Evolutionary conservation across 768 basidiomycete genomes (phyloP).

Genomic region (Naganishia vaughanmartiniae): DNA sequence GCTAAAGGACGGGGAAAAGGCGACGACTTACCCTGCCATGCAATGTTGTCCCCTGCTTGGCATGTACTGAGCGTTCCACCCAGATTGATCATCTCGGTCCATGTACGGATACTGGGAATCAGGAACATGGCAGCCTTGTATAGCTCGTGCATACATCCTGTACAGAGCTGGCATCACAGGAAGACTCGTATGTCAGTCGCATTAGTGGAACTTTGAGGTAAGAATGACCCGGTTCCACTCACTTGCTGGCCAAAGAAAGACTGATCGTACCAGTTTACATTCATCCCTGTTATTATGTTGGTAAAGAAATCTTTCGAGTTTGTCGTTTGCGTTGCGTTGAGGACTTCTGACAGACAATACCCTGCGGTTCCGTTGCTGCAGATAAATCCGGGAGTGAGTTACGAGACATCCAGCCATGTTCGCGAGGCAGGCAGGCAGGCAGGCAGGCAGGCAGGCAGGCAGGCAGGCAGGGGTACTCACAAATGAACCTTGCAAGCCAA

Average conservation of each 20-base stretch:
- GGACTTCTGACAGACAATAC: slow-evolving; percentile 39
- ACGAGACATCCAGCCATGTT: too few relatives aligned
- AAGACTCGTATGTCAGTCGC: not conserved
- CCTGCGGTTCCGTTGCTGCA: slow-evolving; percentile 45
- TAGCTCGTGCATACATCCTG: slow-evolving; percentile 49
- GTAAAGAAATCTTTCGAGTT: slow-evolving; percentile 46
- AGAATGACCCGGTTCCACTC: not conserved
- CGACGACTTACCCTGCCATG: not conserved
- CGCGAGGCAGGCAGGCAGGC: too few relatives aligned
- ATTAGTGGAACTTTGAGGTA: not conserved
- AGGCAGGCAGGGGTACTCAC: slow-evolving; percentile 41
- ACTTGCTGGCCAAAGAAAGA: slow-evolving; percentile 36
- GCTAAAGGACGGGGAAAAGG: not conserved
- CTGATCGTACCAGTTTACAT: slow-evolving; percentile 40
- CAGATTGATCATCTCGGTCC: slow-evolving; percentile 2
- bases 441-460: too few relatives aligned
- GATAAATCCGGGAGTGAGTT: not conserved
- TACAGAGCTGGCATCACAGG: slow-evolving; percentile 36
- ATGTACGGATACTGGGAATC: slow-evolving; percentile 22
- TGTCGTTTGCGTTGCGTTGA: slow-evolving; percentile 37
- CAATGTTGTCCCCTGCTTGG: not conserved
- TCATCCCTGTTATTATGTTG: slow-evolving; percentile 39
- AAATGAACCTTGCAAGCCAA: slow-evolving; percentile 46
- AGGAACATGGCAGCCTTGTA: slow-evolving; percentile 44
- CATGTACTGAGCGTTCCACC: slow-evolving; percentile 13